Evolutionary conservation across 2,329 filamentous ascomycete genomes (phyloP).

Genomic region (Penicillium sclerotiorum): DNA sequence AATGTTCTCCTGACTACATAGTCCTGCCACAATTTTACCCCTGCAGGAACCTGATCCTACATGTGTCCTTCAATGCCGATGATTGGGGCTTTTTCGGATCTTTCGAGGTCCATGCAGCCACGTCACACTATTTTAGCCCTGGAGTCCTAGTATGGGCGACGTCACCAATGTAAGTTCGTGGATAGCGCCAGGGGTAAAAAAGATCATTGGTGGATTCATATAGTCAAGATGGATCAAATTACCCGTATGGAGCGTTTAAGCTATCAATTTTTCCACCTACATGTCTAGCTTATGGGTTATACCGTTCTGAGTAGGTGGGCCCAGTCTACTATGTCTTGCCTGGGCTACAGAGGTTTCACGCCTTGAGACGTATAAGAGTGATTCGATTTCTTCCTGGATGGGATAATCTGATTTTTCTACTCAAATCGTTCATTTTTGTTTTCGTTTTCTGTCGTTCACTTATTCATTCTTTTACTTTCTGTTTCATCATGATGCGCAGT

Average conservation of each 20-base stretch:
- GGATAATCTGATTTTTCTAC: neutral
- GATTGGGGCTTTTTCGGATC: too few relatives aligned
- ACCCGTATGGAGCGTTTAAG: neutral
- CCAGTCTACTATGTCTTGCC: neutral
- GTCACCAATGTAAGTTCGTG: neutral
- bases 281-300: too few relatives aligned
- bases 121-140: neutral
- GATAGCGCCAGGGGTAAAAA: neutral
- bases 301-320: neutral
- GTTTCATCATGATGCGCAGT: conserved; percentile 25
- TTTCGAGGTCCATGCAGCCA: too few relatives aligned
- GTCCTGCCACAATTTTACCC: conserved; percentile 5
- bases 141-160: neutral
- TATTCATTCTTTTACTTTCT: conserved; percentile 13
- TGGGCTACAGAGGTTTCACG: neutral
- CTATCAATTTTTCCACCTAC: too few relatives aligned
- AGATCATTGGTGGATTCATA: neutral
- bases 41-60: neutral
- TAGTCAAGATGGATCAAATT: neutral
- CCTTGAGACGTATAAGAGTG: neutral
- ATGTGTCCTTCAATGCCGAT: too few relatives aligned
- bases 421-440: neutral
- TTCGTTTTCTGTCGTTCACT: conserved; percentile 8
- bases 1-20: neutral
- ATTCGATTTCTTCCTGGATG: neutral